A percentile compares a stretch with the other conserved stretches of the same genome.
Evolutionary conservation across 2,329 filamentous ascomycete species (phyloP).

Genomic region (Macrophomina tecta): DNA sequence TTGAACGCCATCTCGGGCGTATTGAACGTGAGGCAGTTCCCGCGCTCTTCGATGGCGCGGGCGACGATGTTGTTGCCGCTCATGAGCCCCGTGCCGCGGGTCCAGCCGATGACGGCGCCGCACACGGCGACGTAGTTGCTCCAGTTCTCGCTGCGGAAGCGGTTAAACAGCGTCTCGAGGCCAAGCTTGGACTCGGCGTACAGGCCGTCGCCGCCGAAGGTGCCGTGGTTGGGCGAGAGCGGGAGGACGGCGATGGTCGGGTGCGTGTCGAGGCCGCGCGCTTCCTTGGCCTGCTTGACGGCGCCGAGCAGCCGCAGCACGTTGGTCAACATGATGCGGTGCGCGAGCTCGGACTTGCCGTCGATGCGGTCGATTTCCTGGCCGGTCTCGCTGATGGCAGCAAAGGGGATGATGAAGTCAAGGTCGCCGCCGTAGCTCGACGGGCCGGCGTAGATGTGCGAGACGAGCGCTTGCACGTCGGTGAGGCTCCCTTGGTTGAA

Average conservation of each 20-base stretch:
- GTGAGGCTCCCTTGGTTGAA: slow-evolving; percentile 51
- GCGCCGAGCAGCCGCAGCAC: slow-evolving; percentile 46
- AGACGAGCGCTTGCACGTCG: slow-evolving; percentile 46
- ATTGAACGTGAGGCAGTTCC: slow-evolving; percentile 45
- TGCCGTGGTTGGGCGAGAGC: slow-evolving; percentile 53
- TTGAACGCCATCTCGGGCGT: slow-evolving; percentile 50
- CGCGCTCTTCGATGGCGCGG: slow-evolving; percentile 45
- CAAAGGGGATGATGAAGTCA: slow-evolving; percentile 52
- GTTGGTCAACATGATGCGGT: slow-evolving; percentile 50
- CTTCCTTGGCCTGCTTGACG: slow-evolving; percentile 41
- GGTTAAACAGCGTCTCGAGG: slow-evolving; percentile 46
- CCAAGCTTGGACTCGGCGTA: slow-evolving; percentile 55
- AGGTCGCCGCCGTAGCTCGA: slow-evolving; percentile 34
- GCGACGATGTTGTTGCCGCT: slow-evolving; percentile 49
- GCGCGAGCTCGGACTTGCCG: slow-evolving; percentile 45
- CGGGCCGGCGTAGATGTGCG: slow-evolving; percentile 45
- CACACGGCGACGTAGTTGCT: slow-evolving; percentile 47
- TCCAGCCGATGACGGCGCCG: slow-evolving; percentile 55
- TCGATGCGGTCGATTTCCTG: slow-evolving; percentile 45
- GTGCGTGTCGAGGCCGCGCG: slow-evolving; percentile 32
- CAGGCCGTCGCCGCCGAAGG: slow-evolving; percentile 52
- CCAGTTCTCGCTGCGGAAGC: slow-evolving; percentile 48
- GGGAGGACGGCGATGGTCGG: slow-evolving; percentile 44
- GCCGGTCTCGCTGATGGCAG: slow-evolving; percentile 48
- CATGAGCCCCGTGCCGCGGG: slow-evolving; percentile 54